A percentile compares a stretch with the other conserved stretches of the same genome.
These are phyloP conservation scores for Claviceps quebecensis DNA, from an alignment of 2,329 filamentous ascomycete genomes.

Conservation along the genomic window DNA sequence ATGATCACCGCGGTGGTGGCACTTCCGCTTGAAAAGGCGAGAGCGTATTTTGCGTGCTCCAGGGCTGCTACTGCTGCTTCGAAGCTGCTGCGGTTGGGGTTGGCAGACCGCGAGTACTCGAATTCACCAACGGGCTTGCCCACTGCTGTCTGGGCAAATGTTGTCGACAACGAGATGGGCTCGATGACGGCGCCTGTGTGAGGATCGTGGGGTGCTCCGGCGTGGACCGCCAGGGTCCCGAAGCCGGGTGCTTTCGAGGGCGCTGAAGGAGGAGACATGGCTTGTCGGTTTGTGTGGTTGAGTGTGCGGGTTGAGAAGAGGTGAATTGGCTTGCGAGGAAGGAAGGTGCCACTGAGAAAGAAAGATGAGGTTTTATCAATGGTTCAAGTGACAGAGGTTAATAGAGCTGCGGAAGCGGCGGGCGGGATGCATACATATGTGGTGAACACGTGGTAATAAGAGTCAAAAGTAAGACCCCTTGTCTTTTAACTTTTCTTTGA, in stretches of 20 bases:
- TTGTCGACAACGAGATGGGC: conserved; percentile 89
- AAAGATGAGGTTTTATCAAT: no score
- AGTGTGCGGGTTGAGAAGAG: no score
- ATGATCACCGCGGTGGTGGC: conserved; percentile 88
- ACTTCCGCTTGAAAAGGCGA: conserved; percentile 88
- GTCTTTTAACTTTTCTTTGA: no score
- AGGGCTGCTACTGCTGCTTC: conserved; percentile 82
- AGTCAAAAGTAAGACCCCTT: no score
- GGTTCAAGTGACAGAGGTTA: no score
- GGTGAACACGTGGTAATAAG: no score
- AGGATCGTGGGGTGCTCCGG: conserved; percentile 81
- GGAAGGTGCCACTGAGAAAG: no score
- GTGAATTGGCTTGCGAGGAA: no score
- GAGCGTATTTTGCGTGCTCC: conserved; percentile 81
- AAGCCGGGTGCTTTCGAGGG: conserved; percentile 41
- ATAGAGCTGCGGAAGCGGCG: no score
- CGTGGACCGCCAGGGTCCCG: conserved; percentile 89
- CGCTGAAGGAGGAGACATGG: conserved; percentile 16
- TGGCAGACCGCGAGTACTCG: conserved; percentile 87
- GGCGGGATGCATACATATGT: no score
- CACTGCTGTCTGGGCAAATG: conserved; percentile 81
- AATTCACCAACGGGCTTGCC: conserved; percentile 78
- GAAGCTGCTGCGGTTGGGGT: conserved; percentile 92
- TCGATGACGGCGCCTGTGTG: conserved; percentile 91
- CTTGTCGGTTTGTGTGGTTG: not conserved